Conservation (phyloP, 805 yeast species). For the Spathaspora arborariae region DNA sequence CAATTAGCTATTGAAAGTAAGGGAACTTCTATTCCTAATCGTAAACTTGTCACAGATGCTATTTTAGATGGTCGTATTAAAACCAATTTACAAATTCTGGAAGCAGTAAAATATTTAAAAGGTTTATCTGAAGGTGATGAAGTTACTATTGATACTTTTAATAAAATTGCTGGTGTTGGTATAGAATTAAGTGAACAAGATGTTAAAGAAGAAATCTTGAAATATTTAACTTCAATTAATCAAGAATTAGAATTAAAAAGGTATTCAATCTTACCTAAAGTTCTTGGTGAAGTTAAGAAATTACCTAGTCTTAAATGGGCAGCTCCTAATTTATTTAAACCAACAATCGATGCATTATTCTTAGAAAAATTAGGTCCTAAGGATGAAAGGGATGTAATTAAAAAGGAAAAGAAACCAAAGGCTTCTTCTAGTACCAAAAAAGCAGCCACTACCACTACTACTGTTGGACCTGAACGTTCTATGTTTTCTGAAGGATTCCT, state of each 20-base stretch:
- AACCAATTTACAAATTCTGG: constrained; percentile 71
- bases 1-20: constrained; percentile 72
- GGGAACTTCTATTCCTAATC: constrained; percentile 47
- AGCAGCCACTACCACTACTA: constrained; percentile 1
- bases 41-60: constrained; percentile 54
- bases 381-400: constrained; percentile 86
- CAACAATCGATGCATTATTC: constrained; percentile 77
- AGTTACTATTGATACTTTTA: constrained; percentile 41
- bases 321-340: constrained; percentile 79
- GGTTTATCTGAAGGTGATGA: constrained; percentile 30
- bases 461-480: constrained; percentile 41
- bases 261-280: constrained; percentile 72
- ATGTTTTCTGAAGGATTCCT: constrained; percentile 96
- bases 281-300: constrained; percentile 73
- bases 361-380: constrained; percentile 81
- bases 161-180: constrained; percentile 75
- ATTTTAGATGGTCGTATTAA: constrained; percentile 62
- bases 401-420: constrained; percentile 69
- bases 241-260: constrained; percentile 65
- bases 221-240: constrained; percentile 57
- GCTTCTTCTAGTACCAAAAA: constrained; percentile 14
- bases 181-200: constrained; percentile 63
- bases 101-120: constrained; percentile 69
- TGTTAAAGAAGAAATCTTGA: constrained; percentile 52
- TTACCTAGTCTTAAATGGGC: constrained; percentile 88